A percentile compares a stretch with the other conserved stretches of the same genome.
phyloP scores from a whole-genome alignment of 768 basidiomycete species.

The Lactifluus subvellereus region DNA sequence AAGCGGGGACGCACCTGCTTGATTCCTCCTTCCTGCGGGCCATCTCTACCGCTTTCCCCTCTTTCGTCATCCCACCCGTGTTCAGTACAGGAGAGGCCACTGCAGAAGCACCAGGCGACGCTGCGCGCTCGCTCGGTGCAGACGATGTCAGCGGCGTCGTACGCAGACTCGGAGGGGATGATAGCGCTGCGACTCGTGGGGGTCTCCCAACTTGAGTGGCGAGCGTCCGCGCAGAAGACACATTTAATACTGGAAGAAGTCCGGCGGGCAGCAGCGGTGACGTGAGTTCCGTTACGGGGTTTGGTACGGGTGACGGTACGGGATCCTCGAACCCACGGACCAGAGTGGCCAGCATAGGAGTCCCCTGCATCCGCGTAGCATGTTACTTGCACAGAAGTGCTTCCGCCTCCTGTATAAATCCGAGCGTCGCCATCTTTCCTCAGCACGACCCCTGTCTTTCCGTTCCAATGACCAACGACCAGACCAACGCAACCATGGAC shows the following conservation, averaged over 20 bases:
- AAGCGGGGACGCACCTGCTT: constrained; percentile 55
- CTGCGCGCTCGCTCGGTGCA: constrained; percentile 23
- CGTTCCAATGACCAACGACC: too few species aligned
- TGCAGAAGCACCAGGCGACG: constrained; percentile 13
- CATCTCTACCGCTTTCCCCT: constrained; percentile 93
- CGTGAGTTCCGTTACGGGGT: constrained; percentile 17
- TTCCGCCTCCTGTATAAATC: too few species aligned
- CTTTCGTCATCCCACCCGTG: constrained; percentile 61
- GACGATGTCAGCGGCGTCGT: constrained; percentile 14
- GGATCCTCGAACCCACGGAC: constrained; percentile 26
- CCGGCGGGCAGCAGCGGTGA: neutral
- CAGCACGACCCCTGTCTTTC: too few species aligned
- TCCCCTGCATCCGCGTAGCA: too few species aligned
- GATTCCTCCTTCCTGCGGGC: constrained; percentile 85
- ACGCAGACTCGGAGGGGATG: constrained; percentile 1
- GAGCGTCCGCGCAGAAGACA: neutral
- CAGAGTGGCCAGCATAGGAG: neutral
- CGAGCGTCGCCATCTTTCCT: too few species aligned
- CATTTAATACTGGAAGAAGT: neutral
- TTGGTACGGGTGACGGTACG: constrained; percentile 8
- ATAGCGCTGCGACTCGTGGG: neutral
- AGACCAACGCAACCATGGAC: too few species aligned
- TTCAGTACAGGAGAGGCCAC: constrained; percentile 27
- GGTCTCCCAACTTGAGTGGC: neutral
- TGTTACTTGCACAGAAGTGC: too few species aligned